phyloP scores from a whole-genome alignment of 2,329 filamentous ascomycete species.

The Diaporthe aspalathi region DNA sequence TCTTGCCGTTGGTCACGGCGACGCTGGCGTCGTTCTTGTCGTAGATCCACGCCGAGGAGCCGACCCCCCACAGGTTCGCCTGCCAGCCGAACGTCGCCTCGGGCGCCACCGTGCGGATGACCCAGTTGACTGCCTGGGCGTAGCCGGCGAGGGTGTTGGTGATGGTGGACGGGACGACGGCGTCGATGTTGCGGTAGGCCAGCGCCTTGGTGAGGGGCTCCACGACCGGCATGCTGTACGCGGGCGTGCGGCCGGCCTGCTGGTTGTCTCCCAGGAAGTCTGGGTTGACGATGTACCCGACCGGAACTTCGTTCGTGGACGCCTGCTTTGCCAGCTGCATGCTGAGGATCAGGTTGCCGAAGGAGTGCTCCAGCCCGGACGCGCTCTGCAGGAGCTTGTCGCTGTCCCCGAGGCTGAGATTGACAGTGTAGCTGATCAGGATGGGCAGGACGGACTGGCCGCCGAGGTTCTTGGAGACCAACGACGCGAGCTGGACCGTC shows the following conservation, averaged over 20 bases:
- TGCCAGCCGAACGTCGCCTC: slow-evolving; percentile 11
- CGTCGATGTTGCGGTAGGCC: not conserved
- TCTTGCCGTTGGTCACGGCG: not conserved
- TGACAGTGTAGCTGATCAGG: slow-evolving; percentile 13
- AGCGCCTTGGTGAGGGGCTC: not conserved
- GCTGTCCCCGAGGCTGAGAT: slow-evolving; percentile 2
- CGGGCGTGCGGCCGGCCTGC: not conserved
- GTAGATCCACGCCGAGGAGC: slow-evolving; percentile 15
- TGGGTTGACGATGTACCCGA: not conserved
- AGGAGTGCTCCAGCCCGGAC: not conserved
- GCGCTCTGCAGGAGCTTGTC: not conserved
- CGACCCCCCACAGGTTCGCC: slow-evolving; percentile 6
- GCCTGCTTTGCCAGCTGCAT: slow-evolving; percentile 2
- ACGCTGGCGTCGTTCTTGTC: not conserved
- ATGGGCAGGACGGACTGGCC: slow-evolving; percentile 4
- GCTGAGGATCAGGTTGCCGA: slow-evolving; percentile 8
- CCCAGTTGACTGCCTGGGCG: slow-evolving; percentile 1
- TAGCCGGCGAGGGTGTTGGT: not conserved
- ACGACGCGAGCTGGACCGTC: not conserved
- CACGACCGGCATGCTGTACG: slow-evolving; percentile 4
- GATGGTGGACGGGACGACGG: not conserved
- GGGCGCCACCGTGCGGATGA: not conserved
- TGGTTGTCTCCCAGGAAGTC: slow-evolving; percentile 9
- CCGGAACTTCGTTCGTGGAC: not conserved
- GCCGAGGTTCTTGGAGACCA: not conserved